Percentiles rank a stretch among this genome's conserved stretches.
phyloP scores from a whole-genome alignment of 441 rosid genomes.

The Gossypium davidsonii region DNA sequence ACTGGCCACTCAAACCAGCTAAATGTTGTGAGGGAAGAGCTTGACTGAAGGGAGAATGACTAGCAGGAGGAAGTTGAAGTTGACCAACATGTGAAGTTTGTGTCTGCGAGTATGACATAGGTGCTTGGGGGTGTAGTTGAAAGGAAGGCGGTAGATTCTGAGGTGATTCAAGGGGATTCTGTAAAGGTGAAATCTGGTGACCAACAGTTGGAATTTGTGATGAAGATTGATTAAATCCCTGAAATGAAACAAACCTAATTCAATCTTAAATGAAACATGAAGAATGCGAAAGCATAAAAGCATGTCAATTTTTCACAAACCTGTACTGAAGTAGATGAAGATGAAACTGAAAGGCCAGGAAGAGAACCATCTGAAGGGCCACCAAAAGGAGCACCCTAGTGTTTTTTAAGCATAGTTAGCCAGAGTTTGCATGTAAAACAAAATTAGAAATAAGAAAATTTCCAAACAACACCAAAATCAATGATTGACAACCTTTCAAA shows the following conservation, averaged over 20 bases:
- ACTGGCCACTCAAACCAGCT: slow-evolving; percentile 43
- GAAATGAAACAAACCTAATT: slow-evolving; percentile 21
- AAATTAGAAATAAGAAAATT: background rate
- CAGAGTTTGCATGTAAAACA: slow-evolving; percentile 3
- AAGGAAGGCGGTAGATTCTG: slow-evolving; percentile 43
- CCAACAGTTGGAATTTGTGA: slow-evolving; percentile 41
- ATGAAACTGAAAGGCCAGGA: slow-evolving; percentile 36
- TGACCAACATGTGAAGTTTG: slow-evolving; percentile 35
- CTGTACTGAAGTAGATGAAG: slow-evolving; percentile 48
- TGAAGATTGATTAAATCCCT: slow-evolving; percentile 43
- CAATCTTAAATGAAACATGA: slow-evolving; percentile 8
- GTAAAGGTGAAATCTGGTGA: slow-evolving; percentile 63
- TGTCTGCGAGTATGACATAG: slow-evolving; percentile 40
- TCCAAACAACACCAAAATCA: background rate
- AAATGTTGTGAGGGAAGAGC: slow-evolving; percentile 42
- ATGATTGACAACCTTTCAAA: background rate
- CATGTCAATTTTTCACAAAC: slow-evolving; percentile 24
- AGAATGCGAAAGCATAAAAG: slow-evolving; percentile 8
- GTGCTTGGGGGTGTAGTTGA: slow-evolving; percentile 42
- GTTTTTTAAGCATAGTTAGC: slow-evolving; percentile 9
- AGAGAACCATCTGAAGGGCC: slow-evolving; percentile 52
- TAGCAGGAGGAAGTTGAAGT: slow-evolving; percentile 29
- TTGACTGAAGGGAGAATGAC: slow-evolving; percentile 46
- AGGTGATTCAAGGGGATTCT: slow-evolving; percentile 62
- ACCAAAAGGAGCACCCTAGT: slow-evolving; percentile 44